Base-by-base conservation (phyloP, 208 protist genomes). In the Naegleria lovaniensis region DNA sequence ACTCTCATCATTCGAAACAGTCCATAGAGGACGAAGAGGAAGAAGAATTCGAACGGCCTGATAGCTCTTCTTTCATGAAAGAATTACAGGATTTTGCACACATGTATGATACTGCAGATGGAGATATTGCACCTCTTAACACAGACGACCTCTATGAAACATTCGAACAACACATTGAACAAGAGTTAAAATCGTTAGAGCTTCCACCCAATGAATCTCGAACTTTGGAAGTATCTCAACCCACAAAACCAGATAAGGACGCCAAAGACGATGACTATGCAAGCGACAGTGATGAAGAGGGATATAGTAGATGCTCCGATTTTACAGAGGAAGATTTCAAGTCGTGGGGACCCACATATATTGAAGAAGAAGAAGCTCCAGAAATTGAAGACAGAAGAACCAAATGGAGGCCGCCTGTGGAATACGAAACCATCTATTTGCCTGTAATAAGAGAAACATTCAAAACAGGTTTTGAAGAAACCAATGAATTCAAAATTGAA, bases 381-480 rank as follows among this genome's bases (percentile, higher is more conserved):
- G 67, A 79, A 36, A 9, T 36, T 36, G 25, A 36, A 79, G 67
- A 79, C 6, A 0, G 55, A 83, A 83, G 9, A 85, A 19, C 79
- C 5, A 39, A 43, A 85, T 43, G 79, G 38, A 85, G 36, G 41
- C 79, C 90, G 0, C 91, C 94, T 91, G 84, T 94, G 39, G 94
- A 95, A 89, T 96, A 97, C 93, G 96, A 95, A 51, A 96, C 95
- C 5, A 97, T 98, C 90, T 93, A 97, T 88, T 94, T 98, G 79
- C 95, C 94, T 89, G 93, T 98, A 36, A 97, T 98, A 90, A 97
- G 97, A 94, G 95, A 97, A 90, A 95, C 95, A 29, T 92, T 95
- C 92, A 97, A 97, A 92, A 98, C 97, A 15, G 97, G 97, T 48
- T 98, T 98, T 90, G 96, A 98, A 93, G 96, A 97, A 83, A 95